Evolutionary conservation across 441 rosid genomes (phyloP).

Genomic region (Adansonia madagascariensis): DNA sequence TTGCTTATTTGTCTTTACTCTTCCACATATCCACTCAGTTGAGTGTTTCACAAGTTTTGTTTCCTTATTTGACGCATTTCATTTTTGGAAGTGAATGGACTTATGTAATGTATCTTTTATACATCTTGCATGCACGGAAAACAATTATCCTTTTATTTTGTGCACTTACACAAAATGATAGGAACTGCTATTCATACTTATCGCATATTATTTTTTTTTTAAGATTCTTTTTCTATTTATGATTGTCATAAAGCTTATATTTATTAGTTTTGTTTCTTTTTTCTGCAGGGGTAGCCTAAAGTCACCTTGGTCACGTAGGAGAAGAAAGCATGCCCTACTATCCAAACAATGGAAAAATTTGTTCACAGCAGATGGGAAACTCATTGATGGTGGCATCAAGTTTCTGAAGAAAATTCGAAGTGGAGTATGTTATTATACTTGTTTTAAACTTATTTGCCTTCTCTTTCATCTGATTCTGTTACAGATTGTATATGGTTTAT

Average conservation of each 20-base stretch:
- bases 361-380: constrained; percentile 71
- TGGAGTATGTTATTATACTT: constrained; percentile 60
- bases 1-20: background rate
- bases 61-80: background rate
- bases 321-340: constrained; percentile 81
- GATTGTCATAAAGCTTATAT: background rate
- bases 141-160: background rate
- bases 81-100: background rate
- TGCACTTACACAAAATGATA: constrained; percentile 2
- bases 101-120: background rate
- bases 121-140: background rate
- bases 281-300: constrained; percentile 64
- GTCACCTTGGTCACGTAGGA: constrained; percentile 88
- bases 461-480: background rate
- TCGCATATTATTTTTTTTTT: background rate
- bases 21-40: background rate
- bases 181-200: background rate
- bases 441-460: background rate
- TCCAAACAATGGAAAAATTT: constrained; percentile 72
- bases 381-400: constrained; percentile 73
- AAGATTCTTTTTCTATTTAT: background rate
- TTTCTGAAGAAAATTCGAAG: constrained; percentile 88
- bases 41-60: background rate
- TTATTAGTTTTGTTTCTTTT: constrained; percentile 8
- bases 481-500: constrained; percentile 5